Evolutionary conservation across 2,329 filamentous ascomycete species (phyloP).

Genomic region (Fonsecaea pedrosoi): DNA sequence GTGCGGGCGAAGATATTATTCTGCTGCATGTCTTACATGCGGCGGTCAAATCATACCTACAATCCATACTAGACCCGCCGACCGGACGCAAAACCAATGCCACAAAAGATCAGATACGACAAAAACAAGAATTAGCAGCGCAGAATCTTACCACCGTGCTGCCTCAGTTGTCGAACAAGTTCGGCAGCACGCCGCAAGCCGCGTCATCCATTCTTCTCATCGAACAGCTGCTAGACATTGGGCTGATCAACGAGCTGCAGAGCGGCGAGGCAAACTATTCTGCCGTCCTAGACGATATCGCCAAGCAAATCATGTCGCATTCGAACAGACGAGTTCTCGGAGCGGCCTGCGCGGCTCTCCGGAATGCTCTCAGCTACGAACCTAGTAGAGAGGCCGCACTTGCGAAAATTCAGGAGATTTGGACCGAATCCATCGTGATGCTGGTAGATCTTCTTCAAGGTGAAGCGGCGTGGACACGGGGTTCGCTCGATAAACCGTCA

Average conservation of each 20-base stretch:
- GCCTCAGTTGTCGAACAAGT: slow-evolving; percentile 88
- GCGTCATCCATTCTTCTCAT: slow-evolving; percentile 84
- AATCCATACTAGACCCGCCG: slow-evolving; percentile 68
- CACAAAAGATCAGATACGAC: slow-evolving; percentile 66
- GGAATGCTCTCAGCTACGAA: slow-evolving; percentile 84
- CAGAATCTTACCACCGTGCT: slow-evolving; percentile 79
- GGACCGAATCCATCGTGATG: slow-evolving; percentile 81
- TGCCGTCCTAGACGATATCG: slow-evolving; percentile 85
- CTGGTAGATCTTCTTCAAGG: slow-evolving; percentile 74
- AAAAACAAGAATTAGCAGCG: slow-evolving; percentile 78
- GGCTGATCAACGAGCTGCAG: slow-evolving; percentile 85
- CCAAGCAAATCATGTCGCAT: slow-evolving; percentile 92
- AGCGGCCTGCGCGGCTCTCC: slow-evolving; percentile 80
- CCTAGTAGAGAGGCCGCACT: slow-evolving; percentile 87
- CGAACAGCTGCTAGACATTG: slow-evolving; percentile 83
- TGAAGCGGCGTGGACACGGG: slow-evolving; percentile 73
- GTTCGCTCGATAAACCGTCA: slow-evolving; percentile 68
- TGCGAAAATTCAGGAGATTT: slow-evolving; percentile 77
- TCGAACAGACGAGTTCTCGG: slow-evolving; percentile 82
- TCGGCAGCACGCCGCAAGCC: slow-evolving; percentile 84
- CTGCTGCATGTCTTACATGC: slow-evolving; percentile 86
- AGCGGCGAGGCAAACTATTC: slow-evolving; percentile 83
- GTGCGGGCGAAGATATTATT: slow-evolving; percentile 78
- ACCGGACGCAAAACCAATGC: slow-evolving; percentile 65
- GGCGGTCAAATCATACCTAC: slow-evolving; percentile 76